phyloP scores from a whole-genome alignment of 78 protist species.

The Dictyostelium purpureum region DNA sequence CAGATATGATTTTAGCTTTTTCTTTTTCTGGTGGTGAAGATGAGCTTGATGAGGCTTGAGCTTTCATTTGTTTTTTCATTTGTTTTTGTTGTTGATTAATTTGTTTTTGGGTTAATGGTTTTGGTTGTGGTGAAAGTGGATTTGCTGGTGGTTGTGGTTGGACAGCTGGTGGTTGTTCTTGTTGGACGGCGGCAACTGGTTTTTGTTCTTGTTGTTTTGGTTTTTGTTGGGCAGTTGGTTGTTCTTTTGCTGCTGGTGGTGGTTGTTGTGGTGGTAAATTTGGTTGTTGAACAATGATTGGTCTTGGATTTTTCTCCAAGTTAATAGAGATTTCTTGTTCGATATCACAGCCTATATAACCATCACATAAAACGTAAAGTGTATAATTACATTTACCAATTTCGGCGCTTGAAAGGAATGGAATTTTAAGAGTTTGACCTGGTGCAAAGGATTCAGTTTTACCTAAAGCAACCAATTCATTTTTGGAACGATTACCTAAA shows the following conservation, averaged over 20 bases:
- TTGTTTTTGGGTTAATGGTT: constrained; percentile 6
- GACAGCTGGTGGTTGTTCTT: not conserved
- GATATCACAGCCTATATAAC: constrained; percentile 56
- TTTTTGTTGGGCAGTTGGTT: not conserved
- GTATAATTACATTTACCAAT: constrained; percentile 14
- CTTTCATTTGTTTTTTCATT: not conserved
- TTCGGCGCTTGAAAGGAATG: constrained; percentile 25
- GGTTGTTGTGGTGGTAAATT: not conserved
- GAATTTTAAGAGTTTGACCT: constrained; percentile 29
- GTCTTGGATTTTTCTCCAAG: constrained; percentile 33
- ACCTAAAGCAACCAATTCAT: constrained; percentile 45
- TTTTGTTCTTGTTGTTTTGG: not conserved
- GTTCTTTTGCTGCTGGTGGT: not conserved
- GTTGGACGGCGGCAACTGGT: not conserved
- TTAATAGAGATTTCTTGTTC: not conserved
- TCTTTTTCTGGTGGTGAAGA: too few relatives aligned
- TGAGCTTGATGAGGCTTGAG: too few relatives aligned
- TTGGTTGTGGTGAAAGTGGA: not conserved
- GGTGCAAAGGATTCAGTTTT: constrained; percentile 17
- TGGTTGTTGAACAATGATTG: not conserved
- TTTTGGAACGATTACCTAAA: constrained; percentile 35
- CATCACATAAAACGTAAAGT: constrained; percentile 56
- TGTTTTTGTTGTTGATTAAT: constrained; percentile 15
- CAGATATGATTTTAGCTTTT: too few relatives aligned
- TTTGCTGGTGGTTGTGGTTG: not conserved